phyloP scores from a whole-genome alignment of 2,329 filamentous ascomycete species.

The Lecanicillium sp. region DNA sequence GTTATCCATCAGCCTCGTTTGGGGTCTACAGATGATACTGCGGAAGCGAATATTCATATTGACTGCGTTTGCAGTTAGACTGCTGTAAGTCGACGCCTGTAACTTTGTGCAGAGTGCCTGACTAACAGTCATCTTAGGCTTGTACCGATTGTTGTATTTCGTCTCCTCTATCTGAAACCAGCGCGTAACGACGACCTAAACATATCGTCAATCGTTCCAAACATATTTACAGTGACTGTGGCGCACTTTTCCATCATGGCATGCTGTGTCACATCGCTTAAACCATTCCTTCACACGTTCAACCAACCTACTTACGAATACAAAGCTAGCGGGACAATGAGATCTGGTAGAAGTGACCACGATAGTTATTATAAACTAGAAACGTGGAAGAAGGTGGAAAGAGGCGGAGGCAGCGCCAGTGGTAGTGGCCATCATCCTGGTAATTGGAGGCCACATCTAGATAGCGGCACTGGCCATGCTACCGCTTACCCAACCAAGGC shows the following conservation, averaged over 20 bases:
- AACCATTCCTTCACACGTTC: conserved; percentile 11
- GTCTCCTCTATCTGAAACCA: conserved; percentile 2
- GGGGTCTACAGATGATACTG: conserved; percentile 6
- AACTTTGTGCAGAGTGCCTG: not conserved
- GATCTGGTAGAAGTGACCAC: not conserved
- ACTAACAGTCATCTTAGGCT: not conserved
- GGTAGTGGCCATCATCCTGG: not conserved
- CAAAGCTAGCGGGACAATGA: conserved; percentile 6
- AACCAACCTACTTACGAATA: conserved; percentile 9
- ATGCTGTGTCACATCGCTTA: conserved; percentile 7
- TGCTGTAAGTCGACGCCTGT: not conserved
- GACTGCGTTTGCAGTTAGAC: conserved; percentile 2
- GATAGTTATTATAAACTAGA: conserved; percentile 3
- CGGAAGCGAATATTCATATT: conserved; percentile 7
- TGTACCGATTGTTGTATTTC: not conserved
- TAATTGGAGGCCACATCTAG: conserved; percentile 6
- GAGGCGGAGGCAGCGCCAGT: not conserved
- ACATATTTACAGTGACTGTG: conserved; percentile 2
- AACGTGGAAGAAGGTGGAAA: not conserved
- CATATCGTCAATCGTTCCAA: conserved; percentile 2
- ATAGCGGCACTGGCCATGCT: not conserved
- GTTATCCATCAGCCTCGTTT: conserved; percentile 1
- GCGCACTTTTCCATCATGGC: conserved; percentile 8
- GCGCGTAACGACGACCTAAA: conserved; percentile 1
- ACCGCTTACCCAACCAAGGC: not conserved